Base-by-base conservation (phyloP, 371 early-diverging fungal genomes). In the Globomyces sp. region DNA sequence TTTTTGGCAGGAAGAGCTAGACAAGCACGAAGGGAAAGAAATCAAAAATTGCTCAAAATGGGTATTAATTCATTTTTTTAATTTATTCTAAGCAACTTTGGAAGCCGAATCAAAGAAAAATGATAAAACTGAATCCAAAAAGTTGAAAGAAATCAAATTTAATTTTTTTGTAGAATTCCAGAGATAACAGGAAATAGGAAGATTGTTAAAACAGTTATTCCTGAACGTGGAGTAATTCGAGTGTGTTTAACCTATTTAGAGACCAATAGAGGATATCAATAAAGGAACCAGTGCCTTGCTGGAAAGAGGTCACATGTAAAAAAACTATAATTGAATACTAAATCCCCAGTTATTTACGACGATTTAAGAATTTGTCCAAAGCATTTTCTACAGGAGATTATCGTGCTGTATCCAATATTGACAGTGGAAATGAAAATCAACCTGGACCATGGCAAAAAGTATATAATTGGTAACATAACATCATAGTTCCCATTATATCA, bases 311-410 rank as follows among this genome's bases (percentile, higher is more conserved):
- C 52, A 24, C 52, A 51, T 24, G 52, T 34, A 3, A 24, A 51
- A 36, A 24, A 9, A 57, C 57, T 5, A 57, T 1, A 0, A 41
- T 40, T 34, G 39, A 39, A 2, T 9, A 57, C 6, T 4, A 41
- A 57, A 41, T 2, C 34, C 1, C 8, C 40, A 79, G 75, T 13
- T 84, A 84, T 51, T 74, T 84, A 8, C 63, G 66, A 42, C 73
- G 81, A 8, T 84, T 84, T 77, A 84, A 84, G 59, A 78, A 75
- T 11, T 71, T 84, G 3, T 82, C 83, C 13, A 59, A 74, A 13
- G 80, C 83, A 2, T 84, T 82, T 65, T 75, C 78, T 10, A 73
- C 77, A 1, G 84, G 84, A 24, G 81, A 84, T 47, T 77, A 82
- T 58, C 66, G 80, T 8, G 62, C 74, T 8, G 34, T 77, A 1